Percentiles rank a stretch among this genome's conserved stretches.
phyloP scores from a whole-genome alignment of 2,329 filamentous ascomycete species.

The Claviceps quebecensis region DNA sequence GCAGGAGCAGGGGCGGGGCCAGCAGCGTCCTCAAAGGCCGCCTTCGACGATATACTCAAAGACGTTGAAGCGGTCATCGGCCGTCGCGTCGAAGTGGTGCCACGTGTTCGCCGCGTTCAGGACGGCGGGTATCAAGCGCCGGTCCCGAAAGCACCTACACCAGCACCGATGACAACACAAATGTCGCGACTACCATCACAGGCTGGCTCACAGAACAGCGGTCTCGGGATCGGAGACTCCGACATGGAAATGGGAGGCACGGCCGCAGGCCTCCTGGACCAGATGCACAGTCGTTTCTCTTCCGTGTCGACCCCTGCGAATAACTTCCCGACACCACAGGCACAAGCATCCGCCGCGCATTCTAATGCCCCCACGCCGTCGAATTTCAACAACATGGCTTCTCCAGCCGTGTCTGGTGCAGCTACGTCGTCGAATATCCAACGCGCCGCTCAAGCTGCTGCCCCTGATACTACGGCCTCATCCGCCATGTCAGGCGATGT shows the following conservation, averaged over 20 bases:
- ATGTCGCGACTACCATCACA: conserved; percentile 42
- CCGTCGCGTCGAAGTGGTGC: conserved; percentile 49
- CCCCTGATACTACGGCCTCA: background rate
- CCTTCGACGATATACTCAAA: conserved; percentile 58
- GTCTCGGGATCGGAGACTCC: conserved; percentile 41
- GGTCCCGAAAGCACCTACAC: conserved; percentile 25
- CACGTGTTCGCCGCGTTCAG: conserved; percentile 56
- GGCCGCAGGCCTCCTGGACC: conserved; percentile 50
- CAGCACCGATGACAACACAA: conserved; percentile 12
- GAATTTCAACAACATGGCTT: conserved; percentile 29
- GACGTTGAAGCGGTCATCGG: conserved; percentile 61
- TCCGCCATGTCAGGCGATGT: conserved; percentile 19
- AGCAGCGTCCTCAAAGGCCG: conserved; percentile 28
- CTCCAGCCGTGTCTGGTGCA: conserved; percentile 22
- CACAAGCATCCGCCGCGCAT: conserved; percentile 39
- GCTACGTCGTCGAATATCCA: conserved; percentile 4
- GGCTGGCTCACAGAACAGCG: conserved; percentile 41
- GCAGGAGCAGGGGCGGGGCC: conserved; percentile 9
- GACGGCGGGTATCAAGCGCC: conserved; percentile 63
- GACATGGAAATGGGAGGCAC: conserved; percentile 53
- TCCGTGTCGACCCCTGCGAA: conserved; percentile 46
- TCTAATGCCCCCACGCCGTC: conserved; percentile 45
- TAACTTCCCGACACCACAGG: conserved; percentile 46
- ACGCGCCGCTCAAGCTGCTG: background rate
- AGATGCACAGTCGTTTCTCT: conserved; percentile 51